Evolutionary conservation across 768 basidiomycete genomes (phyloP).

Genomic region (Lyophyllum semitale): DNA sequence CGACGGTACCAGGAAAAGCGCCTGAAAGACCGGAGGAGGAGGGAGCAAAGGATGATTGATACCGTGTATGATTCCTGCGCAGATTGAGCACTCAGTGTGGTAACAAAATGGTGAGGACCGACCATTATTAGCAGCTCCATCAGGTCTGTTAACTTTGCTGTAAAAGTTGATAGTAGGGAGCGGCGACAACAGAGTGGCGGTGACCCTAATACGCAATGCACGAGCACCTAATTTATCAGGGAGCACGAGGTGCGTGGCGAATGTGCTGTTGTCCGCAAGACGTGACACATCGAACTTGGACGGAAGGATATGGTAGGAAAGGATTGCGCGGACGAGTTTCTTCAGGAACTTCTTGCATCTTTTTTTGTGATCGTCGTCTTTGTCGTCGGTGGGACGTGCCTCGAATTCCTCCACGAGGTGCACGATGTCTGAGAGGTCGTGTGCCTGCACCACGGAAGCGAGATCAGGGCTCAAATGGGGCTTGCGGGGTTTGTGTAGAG

Average conservation of each 20-base stretch:
- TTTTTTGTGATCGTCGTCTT: constrained; percentile 43
- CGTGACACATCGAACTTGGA: constrained; percentile 32
- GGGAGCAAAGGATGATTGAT: constrained; percentile 57
- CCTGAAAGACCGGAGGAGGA: constrained; percentile 52
- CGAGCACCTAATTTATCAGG: constrained; percentile 43
- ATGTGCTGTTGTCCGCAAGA: constrained; percentile 56
- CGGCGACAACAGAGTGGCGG: constrained; percentile 32
- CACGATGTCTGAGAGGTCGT: constrained; percentile 22
- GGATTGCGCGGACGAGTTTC: constrained; percentile 51
- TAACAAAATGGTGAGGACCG: constrained; percentile 1
- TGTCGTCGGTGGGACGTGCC: constrained; percentile 36
- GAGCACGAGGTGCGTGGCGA: constrained; percentile 46
- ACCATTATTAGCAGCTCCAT: constrained; percentile 56
- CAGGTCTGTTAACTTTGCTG: constrained; percentile 39
- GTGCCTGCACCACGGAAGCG: constrained; percentile 2
- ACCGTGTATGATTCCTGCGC: constrained; percentile 50
- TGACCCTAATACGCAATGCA: constrained; percentile 45
- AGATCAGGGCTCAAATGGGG: constrained; percentile 9
- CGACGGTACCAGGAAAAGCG: constrained; percentile 41
- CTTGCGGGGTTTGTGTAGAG: constrained; percentile 30
- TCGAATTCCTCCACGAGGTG: constrained; percentile 32
- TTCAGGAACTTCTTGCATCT: constrained; percentile 57
- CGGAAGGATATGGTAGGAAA: constrained; percentile 60
- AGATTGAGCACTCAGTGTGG: not conserved
- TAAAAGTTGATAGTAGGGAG: constrained; percentile 49